Base-by-base conservation (phyloP, 805 yeast genomes). In the Nakazawaea peltata region DNA sequence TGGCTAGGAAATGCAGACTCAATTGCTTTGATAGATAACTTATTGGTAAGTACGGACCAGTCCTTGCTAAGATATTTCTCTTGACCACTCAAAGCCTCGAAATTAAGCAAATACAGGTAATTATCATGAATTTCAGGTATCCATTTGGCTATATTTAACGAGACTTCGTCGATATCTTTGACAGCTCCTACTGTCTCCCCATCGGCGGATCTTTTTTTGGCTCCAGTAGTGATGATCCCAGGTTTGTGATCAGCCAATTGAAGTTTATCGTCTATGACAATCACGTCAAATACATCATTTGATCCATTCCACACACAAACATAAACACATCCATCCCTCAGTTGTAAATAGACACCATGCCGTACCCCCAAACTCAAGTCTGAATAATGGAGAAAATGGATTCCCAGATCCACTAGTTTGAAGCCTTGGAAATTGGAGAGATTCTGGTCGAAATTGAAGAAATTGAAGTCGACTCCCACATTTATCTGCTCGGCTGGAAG, bases 331-430 rank as follows among this genome's bases (percentile, higher is more conserved):
- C 56, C 57, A 6, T 63, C 65, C 10, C 41, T 26, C 18, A 67
- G 56, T n/a, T 45, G 41, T 13, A 63, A 32, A 46, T 44, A 59
- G 46, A 50, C 51, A 3, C 78, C 80, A 37, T 49, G 44, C 37
- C 65, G 59, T 44, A 58, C 52, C 44, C 60, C 71, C 26, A 46
- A 34, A 5, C 47, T 42, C 33, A 48, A 53, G 27, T 52, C 51
- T 0, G 73, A 68, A 53, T 69, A 65, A 50, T 78, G 84, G 10
- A 77, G 44, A 2, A 74, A 51, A 50, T 78, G 85, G 0, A 64
- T 31, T 0, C 84, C 84, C 3, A 49, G 39, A 0, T 72, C 64
- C 4, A 78, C 55, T 13, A 54, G 50, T 42, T 74, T 74, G 42
- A 78, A 61, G 1, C 84, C 84, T 38, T 52, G 57, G 17, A 71